Conservation (phyloP, 352 stramenopile species). For the Aphanomyces stellatus region DNA sequence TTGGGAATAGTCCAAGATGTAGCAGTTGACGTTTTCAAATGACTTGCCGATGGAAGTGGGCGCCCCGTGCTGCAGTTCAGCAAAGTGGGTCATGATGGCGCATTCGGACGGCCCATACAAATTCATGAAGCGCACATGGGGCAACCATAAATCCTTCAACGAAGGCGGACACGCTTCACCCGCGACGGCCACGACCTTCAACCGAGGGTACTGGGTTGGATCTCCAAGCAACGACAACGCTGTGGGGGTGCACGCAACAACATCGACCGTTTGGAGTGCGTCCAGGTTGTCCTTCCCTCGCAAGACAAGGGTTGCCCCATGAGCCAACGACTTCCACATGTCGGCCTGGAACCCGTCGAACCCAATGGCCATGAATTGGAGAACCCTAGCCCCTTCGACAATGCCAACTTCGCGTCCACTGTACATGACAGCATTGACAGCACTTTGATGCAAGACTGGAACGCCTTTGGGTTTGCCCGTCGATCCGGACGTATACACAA, state of each 20-base stretch:
- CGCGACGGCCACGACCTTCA: neutral
- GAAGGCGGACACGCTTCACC: neutral
- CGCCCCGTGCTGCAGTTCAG: neutral
- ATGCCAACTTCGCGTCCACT: neutral
- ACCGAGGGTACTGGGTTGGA: neutral
- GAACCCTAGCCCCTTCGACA: neutral
- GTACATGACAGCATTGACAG: neutral
- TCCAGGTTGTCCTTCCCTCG: neutral
- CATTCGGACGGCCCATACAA: neutral
- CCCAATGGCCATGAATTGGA: neutral
- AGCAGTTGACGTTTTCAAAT: conserved; percentile 60
- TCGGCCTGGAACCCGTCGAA: conserved; percentile 7
- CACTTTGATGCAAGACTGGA: neutral
- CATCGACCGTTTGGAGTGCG: neutral
- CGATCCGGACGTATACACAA: too few species aligned
- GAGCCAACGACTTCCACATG: neutral
- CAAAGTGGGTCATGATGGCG: neutral
- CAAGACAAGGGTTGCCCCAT: neutral
- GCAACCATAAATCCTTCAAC: neutral
- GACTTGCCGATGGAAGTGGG: conserved; percentile 46
- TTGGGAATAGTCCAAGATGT: conserved; percentile 68
- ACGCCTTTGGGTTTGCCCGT: too few species aligned
- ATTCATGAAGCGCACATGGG: neutral
- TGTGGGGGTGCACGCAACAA: neutral
- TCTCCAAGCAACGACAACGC: neutral